Evolutionary conservation across 176 grass and related monocot genomes (phyloP), one percentile per base, ranked within the genome.

Genomic region (Juncus effusus): DNA sequence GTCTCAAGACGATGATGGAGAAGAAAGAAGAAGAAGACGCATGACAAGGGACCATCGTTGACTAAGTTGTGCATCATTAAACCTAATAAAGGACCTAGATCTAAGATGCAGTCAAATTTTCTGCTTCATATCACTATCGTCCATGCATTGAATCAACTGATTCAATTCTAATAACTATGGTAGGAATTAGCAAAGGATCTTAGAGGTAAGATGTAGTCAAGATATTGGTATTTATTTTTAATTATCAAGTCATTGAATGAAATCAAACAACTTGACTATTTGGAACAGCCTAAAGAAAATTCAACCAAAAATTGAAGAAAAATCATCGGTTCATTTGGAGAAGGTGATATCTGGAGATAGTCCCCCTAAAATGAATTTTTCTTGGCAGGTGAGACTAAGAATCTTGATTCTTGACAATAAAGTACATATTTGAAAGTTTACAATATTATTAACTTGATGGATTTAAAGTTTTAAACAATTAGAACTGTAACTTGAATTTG

Each of bases 61-160:
- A 28, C 19, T 28, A 28, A 28, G 19, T 28, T 28, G 1, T 28
- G 19, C 19, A 28, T 28, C 19, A 28, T 28, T 28, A 28, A 28
- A 28, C 19, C 19, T 28, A 28, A 28, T 28, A 28, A 40, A 56
- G 40, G 36, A 66, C 38, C 52, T 13, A 44, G 9, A 47, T 47
- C 6, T 47, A 47, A 47, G 37, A 56, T 70, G 19, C 37, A 59
- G 68, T 59, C 68, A 72, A 72, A 55, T 42, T 72, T 36, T 72
- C n/a, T 12, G 68, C 57, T 38, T 72, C 14, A 19, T 57, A 47
- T 37, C 12, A 56, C 56, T 56, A 71, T 71, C n/a, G n/a, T n/a
- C 14, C 15, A 44, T 12, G 54, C 68, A 59, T 72, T 72, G 68
- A 72, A 57, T 70, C 53, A 19, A 56, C 16, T 47, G 1, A 47